Percentiles rank a stretch among this genome's conserved stretches.
These are phyloP conservation scores for Xerocomellus amylosporus DNA, from an alignment of 768 basidiomycete genomes.

Conservation along the genomic window DNA sequence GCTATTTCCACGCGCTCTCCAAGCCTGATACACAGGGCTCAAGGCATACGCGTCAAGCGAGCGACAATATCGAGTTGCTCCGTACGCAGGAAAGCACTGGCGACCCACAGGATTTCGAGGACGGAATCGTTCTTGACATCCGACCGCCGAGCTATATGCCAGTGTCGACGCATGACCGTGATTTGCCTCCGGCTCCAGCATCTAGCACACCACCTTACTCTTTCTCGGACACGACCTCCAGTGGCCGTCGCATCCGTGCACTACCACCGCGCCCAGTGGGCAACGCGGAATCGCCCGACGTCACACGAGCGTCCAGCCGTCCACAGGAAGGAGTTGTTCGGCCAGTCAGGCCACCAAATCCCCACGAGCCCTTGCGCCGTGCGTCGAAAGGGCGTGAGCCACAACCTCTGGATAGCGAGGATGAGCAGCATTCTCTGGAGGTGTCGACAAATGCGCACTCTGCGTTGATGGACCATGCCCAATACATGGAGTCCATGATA, in stretches of 20 bases:
- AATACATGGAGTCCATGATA: slow-evolving; percentile 17
- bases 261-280: slow-evolving; percentile 29
- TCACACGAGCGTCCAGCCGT: neutral
- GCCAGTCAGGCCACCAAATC: neutral
- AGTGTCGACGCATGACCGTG: slow-evolving; percentile 18
- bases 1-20: slow-evolving; percentile 32
- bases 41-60: slow-evolving; percentile 22
- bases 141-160: slow-evolving; percentile 13
- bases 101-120: slow-evolving; percentile 12
- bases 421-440: slow-evolving; percentile 15
- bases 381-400: neutral
- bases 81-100: slow-evolving; percentile 8
- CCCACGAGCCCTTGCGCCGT: neutral
- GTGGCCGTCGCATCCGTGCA: slow-evolving; percentile 24
- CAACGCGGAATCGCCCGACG: neutral
- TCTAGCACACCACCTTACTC: neutral
- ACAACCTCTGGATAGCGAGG: slow-evolving; percentile 12
- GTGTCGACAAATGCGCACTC: slow-evolving; percentile 28
- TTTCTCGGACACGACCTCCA: slow-evolving; percentile 9
- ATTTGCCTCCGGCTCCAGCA: slow-evolving; percentile 7
- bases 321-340: neutral
- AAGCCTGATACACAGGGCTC: slow-evolving; percentile 7
- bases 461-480: slow-evolving; percentile 31
- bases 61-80: slow-evolving; percentile 32
- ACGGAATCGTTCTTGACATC: slow-evolving; percentile 23